These are phyloP conservation scores for Trypanosoma brucei DNA, from an alignment of 208 protist species.

Conservation along the genomic window DNA sequence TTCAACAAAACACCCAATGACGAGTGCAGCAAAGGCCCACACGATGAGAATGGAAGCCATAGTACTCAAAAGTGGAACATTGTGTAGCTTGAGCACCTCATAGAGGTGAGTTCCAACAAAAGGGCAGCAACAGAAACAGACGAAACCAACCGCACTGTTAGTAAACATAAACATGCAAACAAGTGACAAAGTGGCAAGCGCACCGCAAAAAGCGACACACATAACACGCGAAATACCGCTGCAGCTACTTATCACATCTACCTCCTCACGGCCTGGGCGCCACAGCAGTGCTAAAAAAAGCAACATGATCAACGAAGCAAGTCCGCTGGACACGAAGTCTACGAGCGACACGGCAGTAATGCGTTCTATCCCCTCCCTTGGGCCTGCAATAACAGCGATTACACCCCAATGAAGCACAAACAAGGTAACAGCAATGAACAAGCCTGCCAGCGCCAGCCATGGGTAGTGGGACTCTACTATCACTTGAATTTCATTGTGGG, in stretches of 20 bases:
- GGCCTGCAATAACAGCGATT: slow-evolving; percentile 2
- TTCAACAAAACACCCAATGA: slow-evolving; percentile 7
- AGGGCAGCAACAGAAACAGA: slow-evolving; percentile 24
- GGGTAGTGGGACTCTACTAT: slow-evolving; percentile 28
- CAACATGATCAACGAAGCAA: slow-evolving; percentile 25
- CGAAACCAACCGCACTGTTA: slow-evolving; percentile 8
- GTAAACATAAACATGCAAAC: slow-evolving; percentile 20
- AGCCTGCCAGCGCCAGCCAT: slow-evolving; percentile 21
- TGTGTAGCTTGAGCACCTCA: slow-evolving; percentile 28
- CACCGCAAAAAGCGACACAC: slow-evolving; percentile 12
- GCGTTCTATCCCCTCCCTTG: neutral
- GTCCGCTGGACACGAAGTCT: slow-evolving; percentile 24
- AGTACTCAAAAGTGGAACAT: slow-evolving; percentile 18
- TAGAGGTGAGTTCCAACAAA: slow-evolving; percentile 26
- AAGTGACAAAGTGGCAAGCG: slow-evolving; percentile 16
- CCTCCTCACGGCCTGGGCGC: slow-evolving; percentile 19
- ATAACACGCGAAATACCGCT: slow-evolving; percentile 11
- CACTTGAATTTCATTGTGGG: slow-evolving; percentile 24
- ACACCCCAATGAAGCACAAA: slow-evolving; percentile 29
- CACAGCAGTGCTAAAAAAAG: slow-evolving; percentile 18
- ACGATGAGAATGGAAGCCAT: slow-evolving; percentile 20
- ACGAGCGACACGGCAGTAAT: slow-evolving; percentile 10
- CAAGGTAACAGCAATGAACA: slow-evolving; percentile 14
- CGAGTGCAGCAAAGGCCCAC: slow-evolving; percentile 14
- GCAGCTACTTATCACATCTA: slow-evolving; percentile 11